Evolutionary conservation across 2,329 filamentous ascomycete species (phyloP), one percentile per base, ranked within the genome.

Genomic region (Aspergillus clavatus): DNA sequence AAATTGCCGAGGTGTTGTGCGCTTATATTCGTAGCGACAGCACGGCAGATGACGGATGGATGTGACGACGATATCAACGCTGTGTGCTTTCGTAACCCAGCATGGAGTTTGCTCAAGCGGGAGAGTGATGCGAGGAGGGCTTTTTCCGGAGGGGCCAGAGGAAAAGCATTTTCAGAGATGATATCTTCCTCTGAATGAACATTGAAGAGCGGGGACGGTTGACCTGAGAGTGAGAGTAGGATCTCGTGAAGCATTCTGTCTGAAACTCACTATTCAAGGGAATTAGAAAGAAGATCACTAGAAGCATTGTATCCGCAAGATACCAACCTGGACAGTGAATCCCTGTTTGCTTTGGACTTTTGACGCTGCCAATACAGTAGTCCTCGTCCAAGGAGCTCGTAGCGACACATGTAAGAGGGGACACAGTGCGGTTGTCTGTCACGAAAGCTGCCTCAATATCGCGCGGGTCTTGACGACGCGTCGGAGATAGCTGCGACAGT

Each of bases 231-330:
- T 68, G 90, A 91, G 70, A 98, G 84, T 70, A 97, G 83, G 73
- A 98, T 89, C 77, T 98, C 93, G 80, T 97, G 93, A 68, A 98
- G 87, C 93, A 98, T 98, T 56, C 60, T 70, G 64, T 47, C 43
- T 52, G 48, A 11, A 50, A 38, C 35, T 56, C 48, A 38, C 57
- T 61, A 43, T 21, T 16, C n/a, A 19, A 41, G 28, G 21, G 8
- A 4, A 11, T 35, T 42, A 19, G 14, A 29, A 8, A 23, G 14
- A 26, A 19, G 10, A 27, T 14, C 19, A 10, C 10, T 14, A 5
- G 14, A 28, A 33, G 26, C 26, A 4, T 14, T 26, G 35, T 16
- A n/a, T 18, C 11, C n/a, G 14, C 18, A 24, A 24, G 38, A 10
- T 42, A 53, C 56, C 33, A 44, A 66, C 59, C 61, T 60, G 27